These are phyloP conservation scores for Rosa persica DNA, from an alignment of 306 rosid species.

Conservation along the genomic window DNA sequence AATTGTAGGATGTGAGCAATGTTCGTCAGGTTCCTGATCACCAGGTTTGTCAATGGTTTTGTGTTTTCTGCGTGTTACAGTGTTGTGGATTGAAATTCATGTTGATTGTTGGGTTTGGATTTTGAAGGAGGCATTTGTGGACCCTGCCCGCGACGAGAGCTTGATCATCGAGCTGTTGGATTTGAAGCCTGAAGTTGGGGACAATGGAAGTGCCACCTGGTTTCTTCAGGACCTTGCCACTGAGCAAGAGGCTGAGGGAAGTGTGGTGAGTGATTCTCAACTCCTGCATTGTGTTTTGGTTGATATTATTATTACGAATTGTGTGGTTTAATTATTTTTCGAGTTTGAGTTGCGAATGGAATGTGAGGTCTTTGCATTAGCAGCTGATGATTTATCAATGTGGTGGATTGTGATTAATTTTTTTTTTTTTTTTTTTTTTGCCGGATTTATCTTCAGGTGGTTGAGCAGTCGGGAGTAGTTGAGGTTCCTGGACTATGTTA, in stretches of 20 bases:
- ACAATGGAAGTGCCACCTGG: conserved; percentile 80
- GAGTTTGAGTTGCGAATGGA: background rate
- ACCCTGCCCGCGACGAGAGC: conserved; percentile 77
- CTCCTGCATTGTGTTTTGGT: background rate
- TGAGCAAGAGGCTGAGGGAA: conserved; percentile 77
- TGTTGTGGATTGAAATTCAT: background rate
- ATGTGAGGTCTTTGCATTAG: background rate
- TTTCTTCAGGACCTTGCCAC: conserved; percentile 88
- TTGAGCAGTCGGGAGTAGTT: conserved; percentile 70
- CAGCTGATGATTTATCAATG: background rate
- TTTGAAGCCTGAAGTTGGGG: conserved; percentile 63
- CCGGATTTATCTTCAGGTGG: conserved; percentile 50
- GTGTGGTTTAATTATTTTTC: background rate
- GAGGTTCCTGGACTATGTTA: conserved; percentile 63
- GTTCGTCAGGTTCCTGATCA: conserved; percentile 86
- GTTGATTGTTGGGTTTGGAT: background rate
- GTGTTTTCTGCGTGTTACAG: background rate
- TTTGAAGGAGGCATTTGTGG: conserved; percentile 69
- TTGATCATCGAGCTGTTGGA: conserved; percentile 81
- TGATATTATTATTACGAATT: too few species aligned
- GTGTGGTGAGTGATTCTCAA: conserved; percentile 47
- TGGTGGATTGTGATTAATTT: background rate
- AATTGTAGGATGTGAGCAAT: conserved; percentile 66
- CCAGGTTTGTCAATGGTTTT: conserved; percentile 46
- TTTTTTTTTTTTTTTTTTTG: background rate